Conservation (phyloP, 805 yeast species). For the Saccharomycopsis sp. region DNA sequence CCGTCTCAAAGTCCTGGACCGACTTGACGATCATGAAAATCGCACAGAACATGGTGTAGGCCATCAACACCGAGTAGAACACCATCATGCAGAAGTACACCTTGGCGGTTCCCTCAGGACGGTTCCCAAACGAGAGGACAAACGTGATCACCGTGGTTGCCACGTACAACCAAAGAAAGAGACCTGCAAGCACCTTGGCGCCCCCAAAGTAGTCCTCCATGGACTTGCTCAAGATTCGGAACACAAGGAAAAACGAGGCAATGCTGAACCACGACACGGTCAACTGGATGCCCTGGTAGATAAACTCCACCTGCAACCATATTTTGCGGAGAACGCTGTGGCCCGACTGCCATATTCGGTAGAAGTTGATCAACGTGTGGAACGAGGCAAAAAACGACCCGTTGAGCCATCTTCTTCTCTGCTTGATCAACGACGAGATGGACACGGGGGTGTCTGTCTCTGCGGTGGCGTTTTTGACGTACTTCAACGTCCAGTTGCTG, state of each 20-base stretch:
- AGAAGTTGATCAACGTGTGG: conserved; percentile 75
- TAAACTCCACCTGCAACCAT: conserved; percentile 66
- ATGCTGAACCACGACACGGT: conserved; percentile 89
- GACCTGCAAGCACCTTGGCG: conserved; percentile 70
- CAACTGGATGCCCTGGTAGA: conserved; percentile 68
- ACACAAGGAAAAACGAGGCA: conserved; percentile 84
- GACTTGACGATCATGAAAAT: conserved; percentile 72
- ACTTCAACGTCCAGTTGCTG: conserved; percentile 71
- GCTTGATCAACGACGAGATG: conserved; percentile 79
- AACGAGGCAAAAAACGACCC: conserved; percentile 95
- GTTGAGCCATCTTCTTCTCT: conserved; percentile 93
- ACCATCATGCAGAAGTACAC: conserved; percentile 70
- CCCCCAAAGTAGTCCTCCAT: conserved; percentile 66
- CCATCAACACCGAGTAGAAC: conserved; percentile 84
- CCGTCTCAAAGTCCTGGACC: conserved; percentile 40
- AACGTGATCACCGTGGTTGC: conserved; percentile 78
- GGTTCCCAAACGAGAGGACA: conserved; percentile 86
- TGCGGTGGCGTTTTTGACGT: conserved; percentile 83
- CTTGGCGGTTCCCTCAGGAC: conserved; percentile 82
- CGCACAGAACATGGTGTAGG: conserved; percentile 83
- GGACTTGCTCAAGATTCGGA: conserved; percentile 77
- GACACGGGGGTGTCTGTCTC: conserved; percentile 93
- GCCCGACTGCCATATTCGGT: conserved; percentile 68
- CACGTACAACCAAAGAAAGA: conserved; percentile 79
- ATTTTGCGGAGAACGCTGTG: conserved; percentile 63